Evolutionary conservation across 2,329 filamentous ascomycete genomes (phyloP), one percentile per base, ranked within the genome.

Genomic region (Clonostachys rosea): DNA sequence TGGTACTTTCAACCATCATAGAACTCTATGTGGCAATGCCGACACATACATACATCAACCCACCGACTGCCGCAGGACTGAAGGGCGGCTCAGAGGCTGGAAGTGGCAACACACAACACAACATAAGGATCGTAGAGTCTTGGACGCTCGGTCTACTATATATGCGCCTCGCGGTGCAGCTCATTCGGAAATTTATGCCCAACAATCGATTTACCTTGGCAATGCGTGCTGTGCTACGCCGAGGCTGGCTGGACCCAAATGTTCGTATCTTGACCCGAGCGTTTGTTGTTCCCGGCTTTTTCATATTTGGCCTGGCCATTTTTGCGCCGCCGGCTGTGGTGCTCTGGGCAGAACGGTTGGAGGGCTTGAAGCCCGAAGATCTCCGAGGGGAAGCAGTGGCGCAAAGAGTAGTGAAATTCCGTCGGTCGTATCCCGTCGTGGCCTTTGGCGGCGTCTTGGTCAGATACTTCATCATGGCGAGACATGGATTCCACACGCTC

Each of bases 111-210:
- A 54, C 58, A 43, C 56, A 54, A 7, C 89, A 95, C 60, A 88
- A 85, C 8, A 81, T 97, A 40, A 87, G 95, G 52, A 77, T 97
- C 51, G 85, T 97, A 40, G 92, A 97, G 62, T 86, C 91, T 49
- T 99, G 92, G 91, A 95, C 91, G 0, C 74, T 99, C 2, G 94
- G 94, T 5, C 79, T 99, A 18, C 76, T 99, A 4, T 96, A 96
- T 64, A 78, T 95, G 33, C 91, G 95, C 53, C 82, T 97, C 57
- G 81, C 81, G 1, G 78, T 83, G 14, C 84, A 87, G 37, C 69
- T 90, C 56, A 75, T 91, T 24, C 75, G 85, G 18, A 73, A 86
- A 12, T 78, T 85, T 58, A 78, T 89, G 52, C 80, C 82, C 9
- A 77, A 83, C 10, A 86, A 86, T 10, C 84, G 88, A 5, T 79